A percentile compares a stretch with the other conserved stretches of the same genome.
phyloP scores from a whole-genome alignment of 2,329 filamentous ascomycete species.

The Fusarium secorum region DNA sequence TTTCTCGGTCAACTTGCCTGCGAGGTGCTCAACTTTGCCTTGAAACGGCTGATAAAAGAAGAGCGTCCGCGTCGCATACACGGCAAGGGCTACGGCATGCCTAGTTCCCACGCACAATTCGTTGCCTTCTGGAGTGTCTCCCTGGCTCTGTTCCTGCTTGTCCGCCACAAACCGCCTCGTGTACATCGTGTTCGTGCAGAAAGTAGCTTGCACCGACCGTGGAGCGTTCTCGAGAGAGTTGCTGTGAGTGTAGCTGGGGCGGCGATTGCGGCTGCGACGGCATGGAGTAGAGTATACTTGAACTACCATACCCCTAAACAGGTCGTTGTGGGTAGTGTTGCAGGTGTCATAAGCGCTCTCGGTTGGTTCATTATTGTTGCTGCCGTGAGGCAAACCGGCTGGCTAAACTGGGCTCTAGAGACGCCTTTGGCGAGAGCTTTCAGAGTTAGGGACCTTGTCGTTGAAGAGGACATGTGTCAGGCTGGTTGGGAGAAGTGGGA shows the following conservation, averaged over 20 bases:
- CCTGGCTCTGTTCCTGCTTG: constrained; percentile 81
- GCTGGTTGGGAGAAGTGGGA: constrained; percentile 96
- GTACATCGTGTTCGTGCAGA: constrained; percentile 1
- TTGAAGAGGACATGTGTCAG: constrained; percentile 88
- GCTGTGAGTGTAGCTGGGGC: constrained; percentile 63
- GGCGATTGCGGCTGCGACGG: constrained; percentile 71
- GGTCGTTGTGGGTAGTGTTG: constrained; percentile 79
- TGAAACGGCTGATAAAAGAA: constrained; percentile 93
- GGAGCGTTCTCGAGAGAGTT: constrained; percentile 68
- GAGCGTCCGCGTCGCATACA: constrained; percentile 84
- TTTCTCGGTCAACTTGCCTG: constrained; percentile 91
- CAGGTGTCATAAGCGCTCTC: constrained; percentile 74
- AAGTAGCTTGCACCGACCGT: constrained; percentile 52
- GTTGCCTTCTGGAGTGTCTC: constrained; percentile 90
- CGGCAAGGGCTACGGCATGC: constrained; percentile 98
- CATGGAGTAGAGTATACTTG: constrained; percentile 86
- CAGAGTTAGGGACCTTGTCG: constrained; percentile 81
- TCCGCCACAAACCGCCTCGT: constrained; percentile 73
- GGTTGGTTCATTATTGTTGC: constrained; percentile 81
- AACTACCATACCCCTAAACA: constrained; percentile 91
- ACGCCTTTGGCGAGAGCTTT: constrained; percentile 69
- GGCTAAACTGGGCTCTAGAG: constrained; percentile 77
- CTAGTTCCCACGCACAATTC: constrained; percentile 92
- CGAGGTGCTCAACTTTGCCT: constrained; percentile 86
- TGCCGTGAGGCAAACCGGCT: constrained; percentile 70